A percentile compares a stretch with the other conserved stretches of the same genome.
phyloP scores from a whole-genome alignment of 2,329 filamentous ascomycete species.

The Claviceps humidiphila region DNA sequence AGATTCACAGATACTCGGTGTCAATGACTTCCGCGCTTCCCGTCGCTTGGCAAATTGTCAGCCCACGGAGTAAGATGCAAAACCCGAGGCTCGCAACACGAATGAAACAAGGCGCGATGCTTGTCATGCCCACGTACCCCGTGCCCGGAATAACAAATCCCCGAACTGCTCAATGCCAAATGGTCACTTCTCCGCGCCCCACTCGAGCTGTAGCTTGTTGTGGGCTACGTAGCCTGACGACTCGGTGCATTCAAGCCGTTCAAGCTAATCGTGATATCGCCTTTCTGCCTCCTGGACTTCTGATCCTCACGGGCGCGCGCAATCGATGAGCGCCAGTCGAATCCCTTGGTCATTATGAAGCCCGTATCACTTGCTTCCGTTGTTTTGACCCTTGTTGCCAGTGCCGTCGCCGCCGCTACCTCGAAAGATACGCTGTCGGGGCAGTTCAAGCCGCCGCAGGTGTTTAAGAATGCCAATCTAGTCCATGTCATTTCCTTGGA shows the following conservation, averaged over 20 bases:
- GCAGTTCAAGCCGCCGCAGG: constrained; percentile 71
- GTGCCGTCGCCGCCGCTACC: constrained; percentile 33
- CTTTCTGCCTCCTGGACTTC: constrained; percentile 6
- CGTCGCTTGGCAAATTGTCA: not conserved
- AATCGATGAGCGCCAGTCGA: constrained; percentile 20
- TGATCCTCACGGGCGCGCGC: constrained; percentile 12
- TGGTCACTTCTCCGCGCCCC: not conserved
- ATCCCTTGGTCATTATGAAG: constrained; percentile 25
- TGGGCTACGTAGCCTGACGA: constrained; percentile 6
- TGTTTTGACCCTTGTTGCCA: constrained; percentile 43
- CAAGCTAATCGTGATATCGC: not conserved
- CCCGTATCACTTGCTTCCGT: constrained; percentile 38
- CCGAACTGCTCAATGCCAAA: constrained; percentile 6
- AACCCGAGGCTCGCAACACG: no score
- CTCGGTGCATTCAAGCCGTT: not conserved
- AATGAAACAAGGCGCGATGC: not conserved
- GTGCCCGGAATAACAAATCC: constrained; percentile 6
- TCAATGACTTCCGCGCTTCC: not conserved
- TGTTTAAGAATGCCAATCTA: constrained; percentile 88
- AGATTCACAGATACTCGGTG: no score
- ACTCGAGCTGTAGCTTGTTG: not conserved
- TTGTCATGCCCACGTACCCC: no score
- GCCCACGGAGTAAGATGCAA: not conserved
- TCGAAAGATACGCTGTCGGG: constrained; percentile 47
- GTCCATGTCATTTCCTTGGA: constrained; percentile 84